Evolutionary conservation across 176 grass and related monocot species (phyloP).

Genomic region (Poa annua): DNA sequence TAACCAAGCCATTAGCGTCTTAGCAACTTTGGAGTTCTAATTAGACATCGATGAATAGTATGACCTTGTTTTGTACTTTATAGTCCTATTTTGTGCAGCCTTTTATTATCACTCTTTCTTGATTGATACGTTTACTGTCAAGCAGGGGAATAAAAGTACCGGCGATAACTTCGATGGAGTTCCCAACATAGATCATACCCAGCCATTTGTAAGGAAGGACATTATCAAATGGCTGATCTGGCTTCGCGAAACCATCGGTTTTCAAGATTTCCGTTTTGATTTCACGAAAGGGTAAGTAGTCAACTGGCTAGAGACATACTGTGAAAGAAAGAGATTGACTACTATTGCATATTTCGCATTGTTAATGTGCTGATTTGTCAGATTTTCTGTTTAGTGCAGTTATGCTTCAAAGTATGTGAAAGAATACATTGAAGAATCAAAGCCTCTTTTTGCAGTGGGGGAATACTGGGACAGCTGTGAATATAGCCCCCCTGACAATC

Average conservation of each 20-base stretch:
- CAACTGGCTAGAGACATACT: neutral
- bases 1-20: neutral
- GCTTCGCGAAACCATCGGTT: conserved; percentile 73
- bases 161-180: conserved; percentile 86
- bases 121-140: conserved; percentile 8
- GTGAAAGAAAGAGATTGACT: neutral
- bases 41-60: conserved; percentile 3
- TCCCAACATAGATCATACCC: conserved; percentile 95
- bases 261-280: conserved; percentile 98
- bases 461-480: conserved; percentile 96
- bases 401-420: conserved; percentile 83
- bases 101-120: conserved; percentile 29
- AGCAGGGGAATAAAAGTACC: conserved; percentile 71
- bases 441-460: conserved; percentile 85
- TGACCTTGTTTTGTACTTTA: conserved; percentile 16
- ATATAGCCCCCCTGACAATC: conserved; percentile 54
- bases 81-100: neutral
- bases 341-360: neutral
- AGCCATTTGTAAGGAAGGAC: conserved; percentile 93
- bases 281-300: conserved; percentile 92
- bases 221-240: conserved; percentile 84
- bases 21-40: neutral
- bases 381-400: conserved; percentile 58
- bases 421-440: conserved; percentile 89
- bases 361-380: conserved; percentile 1